Base-by-base conservation (phyloP, 305 asterid genomes). In the Fraxinus sp. region DNA sequence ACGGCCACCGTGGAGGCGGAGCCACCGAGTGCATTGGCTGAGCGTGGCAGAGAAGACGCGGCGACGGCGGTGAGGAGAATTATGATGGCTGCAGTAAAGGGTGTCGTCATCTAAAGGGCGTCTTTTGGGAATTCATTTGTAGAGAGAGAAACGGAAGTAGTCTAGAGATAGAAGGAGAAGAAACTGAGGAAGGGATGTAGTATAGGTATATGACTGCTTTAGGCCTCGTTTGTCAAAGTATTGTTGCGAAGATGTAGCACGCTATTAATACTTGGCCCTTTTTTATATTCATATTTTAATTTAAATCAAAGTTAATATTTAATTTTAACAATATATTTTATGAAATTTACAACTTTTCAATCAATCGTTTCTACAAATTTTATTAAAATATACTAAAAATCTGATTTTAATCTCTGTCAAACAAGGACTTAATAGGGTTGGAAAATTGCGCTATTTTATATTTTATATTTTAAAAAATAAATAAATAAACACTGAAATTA, bases 1-100 rank as follows among this genome's bases (percentile, higher is more conserved):
- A 91, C 90, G 71, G 99, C 95, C 57, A 96, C 72, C 55, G 99
- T 92, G 85, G 92, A 84, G 85, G 96, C 85, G 39, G 96, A 85
- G 86, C 97, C 93, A 46, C 97, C 97, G 37, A 96, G 89, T 26
- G 92, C 93, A 37, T 84, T 24, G 6, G 82, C 90, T 41, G 90
- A 71, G 0, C 80, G 82, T 13, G 88, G 81, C 11, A 59, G 86
- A 39, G 78, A n/a, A 35, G 73, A 11, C 2, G 84, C 46, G 82
- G 88, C 59, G 35, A 85, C 36, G 81, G 89, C 66, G 35, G 79
- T 1, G 78, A 85, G 36, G 71, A 88, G 5, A 71, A 86, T 33
- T 20, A 68, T 66, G 49, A 77, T 43, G 81, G 84, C 35, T 86
- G 74, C 37, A 84, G 90, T 30, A 5, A 71, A 75, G 33, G 86